Conservation (phyloP, 108 stramenopile species). For the Chaetoceros tenuissimus region DNA sequence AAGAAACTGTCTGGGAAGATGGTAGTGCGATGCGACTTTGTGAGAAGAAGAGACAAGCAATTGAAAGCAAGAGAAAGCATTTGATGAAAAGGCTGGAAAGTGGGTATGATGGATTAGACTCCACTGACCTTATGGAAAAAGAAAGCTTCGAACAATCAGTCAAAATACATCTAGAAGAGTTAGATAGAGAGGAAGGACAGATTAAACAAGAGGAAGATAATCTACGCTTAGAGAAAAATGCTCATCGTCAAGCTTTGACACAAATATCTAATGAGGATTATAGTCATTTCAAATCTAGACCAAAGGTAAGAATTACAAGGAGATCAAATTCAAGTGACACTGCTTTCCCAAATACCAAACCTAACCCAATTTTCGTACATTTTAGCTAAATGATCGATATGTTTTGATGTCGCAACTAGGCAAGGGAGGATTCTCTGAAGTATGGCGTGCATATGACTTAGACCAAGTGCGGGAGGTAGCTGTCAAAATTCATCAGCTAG, state of each 20-base stretch:
- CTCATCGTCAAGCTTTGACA: constrained; percentile 67
- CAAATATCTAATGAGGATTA: constrained; percentile 76
- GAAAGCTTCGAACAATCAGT: constrained; percentile 25
- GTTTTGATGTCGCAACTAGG: constrained; percentile 84
- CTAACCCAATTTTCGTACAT: not conserved
- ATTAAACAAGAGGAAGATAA: constrained; percentile 53
- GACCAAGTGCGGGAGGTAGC: constrained; percentile 79
- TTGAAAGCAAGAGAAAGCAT: constrained; percentile 26
- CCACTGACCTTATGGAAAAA: not conserved
- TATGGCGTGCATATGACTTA: constrained; percentile 95
- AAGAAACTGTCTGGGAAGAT: constrained; percentile 73
- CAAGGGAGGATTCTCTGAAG: constrained; percentile 98
- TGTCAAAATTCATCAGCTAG: constrained; percentile 97
- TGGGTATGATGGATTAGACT: constrained; percentile 6
- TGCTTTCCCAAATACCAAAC: not conserved
- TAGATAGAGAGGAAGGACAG: constrained; percentile 42
- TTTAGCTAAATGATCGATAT: constrained; percentile 88
- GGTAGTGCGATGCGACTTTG: constrained; percentile 53
- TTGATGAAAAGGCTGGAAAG: constrained; percentile 23
- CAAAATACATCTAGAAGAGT: constrained; percentile 50
- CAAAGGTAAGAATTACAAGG: constrained; percentile 39
- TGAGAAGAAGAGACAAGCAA: constrained; percentile 26
- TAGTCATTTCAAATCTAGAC: constrained; percentile 54
- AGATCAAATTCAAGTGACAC: not conserved
- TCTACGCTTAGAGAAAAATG: constrained; percentile 59